Conservation (phyloP, 306 rosid species). For the Dryas drummondii region DNA sequence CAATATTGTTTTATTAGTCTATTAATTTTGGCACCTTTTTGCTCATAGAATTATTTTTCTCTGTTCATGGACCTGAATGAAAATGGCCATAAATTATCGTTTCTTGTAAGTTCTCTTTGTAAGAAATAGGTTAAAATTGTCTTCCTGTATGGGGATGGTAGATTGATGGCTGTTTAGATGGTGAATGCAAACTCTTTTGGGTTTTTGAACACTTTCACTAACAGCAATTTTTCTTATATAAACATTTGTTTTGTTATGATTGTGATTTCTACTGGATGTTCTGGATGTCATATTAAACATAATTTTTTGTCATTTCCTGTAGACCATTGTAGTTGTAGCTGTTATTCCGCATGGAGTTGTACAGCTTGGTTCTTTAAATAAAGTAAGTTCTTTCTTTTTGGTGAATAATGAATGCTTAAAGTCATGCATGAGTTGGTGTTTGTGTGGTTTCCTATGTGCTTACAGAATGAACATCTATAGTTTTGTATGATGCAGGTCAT, state of each 20-base stretch:
- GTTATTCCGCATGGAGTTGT: slow-evolving; percentile 87
- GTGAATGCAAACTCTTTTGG: neutral
- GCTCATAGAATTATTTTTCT: neutral
- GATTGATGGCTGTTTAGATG: slow-evolving; percentile 6
- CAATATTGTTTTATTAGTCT: neutral
- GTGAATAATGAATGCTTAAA: slow-evolving; percentile 25
- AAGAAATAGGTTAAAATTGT: neutral
- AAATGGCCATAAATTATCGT: neutral
- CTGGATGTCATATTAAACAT: slow-evolving; percentile 8
- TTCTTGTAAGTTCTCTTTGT: neutral
- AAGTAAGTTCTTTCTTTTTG: slow-evolving; percentile 43
- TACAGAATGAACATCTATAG: slow-evolving; percentile 23
- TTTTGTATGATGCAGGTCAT: slow-evolving; percentile 50
- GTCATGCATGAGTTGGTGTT: neutral
- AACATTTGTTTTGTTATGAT: neutral
- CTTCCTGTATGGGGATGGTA: neutral
- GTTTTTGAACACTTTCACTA: neutral
- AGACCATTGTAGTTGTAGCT: slow-evolving; percentile 80
- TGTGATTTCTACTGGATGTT: neutral
- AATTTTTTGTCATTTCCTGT: slow-evolving; percentile 29
- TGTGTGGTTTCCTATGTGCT: slow-evolving; percentile 7
- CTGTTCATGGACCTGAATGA: neutral
- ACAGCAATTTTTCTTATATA: neutral
- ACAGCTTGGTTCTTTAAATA: slow-evolving; percentile 86
- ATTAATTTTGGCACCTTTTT: neutral